A percentile compares a stretch with the other conserved stretches of the same genome.
These are phyloP conservation scores for Ceriops zippeliana DNA, from an alignment of 345 rosid species.

Conservation along the genomic window DNA sequence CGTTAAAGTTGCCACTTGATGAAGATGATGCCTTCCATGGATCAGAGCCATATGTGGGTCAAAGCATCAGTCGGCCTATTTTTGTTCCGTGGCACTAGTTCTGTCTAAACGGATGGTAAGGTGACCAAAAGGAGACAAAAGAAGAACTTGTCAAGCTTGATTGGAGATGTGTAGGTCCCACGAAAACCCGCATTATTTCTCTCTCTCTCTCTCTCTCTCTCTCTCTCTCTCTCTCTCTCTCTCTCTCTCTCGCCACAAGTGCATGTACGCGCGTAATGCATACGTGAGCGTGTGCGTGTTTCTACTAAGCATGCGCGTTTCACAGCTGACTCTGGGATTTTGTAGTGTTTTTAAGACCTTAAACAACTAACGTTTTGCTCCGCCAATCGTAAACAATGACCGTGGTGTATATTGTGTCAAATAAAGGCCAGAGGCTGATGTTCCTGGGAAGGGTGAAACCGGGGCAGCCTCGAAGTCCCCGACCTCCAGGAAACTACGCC, in stretches of 20 bases:
- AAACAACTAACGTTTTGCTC: no score
- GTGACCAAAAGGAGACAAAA: neutral
- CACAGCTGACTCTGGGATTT: no score
- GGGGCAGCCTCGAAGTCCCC: neutral
- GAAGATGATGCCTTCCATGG: neutral
- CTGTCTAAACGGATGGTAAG: no score
- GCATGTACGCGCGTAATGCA: no score
- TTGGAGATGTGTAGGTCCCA: constrained; percentile 18
- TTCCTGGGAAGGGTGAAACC: constrained; percentile 1
- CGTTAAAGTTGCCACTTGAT: constrained; percentile 13
- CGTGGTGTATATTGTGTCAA: no score
- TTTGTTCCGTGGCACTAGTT: neutral
- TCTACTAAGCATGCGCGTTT: no score
- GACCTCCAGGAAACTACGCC: constrained; percentile 18
- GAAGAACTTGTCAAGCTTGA: neutral
- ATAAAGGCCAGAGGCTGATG: no score
- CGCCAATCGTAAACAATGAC: no score
- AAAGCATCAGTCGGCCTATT: neutral
- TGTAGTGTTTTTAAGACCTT: no score
- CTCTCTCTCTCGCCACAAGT: no score
- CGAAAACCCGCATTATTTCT: constrained; percentile 22
- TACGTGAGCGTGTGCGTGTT: no score
- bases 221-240: constrained; percentile 3
- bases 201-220: neutral
- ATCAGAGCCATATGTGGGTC: constrained; percentile 26